Conservation (phyloP, 2,329 filamentous ascomycete species). For the Pseudogymnoascus destructans region DNA sequence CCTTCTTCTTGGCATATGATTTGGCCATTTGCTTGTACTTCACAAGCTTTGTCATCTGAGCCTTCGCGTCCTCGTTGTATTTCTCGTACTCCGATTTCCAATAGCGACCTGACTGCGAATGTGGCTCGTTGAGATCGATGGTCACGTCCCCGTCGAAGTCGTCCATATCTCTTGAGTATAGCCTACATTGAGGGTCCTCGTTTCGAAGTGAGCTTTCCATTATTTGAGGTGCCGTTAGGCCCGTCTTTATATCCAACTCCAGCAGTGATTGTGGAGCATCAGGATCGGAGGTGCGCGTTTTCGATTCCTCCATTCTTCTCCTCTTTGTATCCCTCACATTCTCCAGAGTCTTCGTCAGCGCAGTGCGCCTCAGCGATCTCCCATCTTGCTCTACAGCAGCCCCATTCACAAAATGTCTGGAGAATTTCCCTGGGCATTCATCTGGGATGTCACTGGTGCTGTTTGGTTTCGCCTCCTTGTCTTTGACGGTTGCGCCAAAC, state of each 20-base stretch:
- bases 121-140: slow-evolving; percentile 58
- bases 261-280: background rate
- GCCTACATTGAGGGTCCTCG: slow-evolving; percentile 19
- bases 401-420: slow-evolving; percentile 20
- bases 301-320: background rate
- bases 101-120: slow-evolving; percentile 62
- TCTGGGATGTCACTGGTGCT: slow-evolving; percentile 21
- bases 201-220: background rate
- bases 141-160: slow-evolving; percentile 47
- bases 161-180: slow-evolving; percentile 22
- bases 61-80: slow-evolving; percentile 59
- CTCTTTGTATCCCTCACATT: slow-evolving; percentile 27
- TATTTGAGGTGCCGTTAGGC: slow-evolving; percentile 9
- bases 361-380: slow-evolving; percentile 22
- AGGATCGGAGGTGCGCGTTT: background rate
- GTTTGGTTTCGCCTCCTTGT: slow-evolving; percentile 19
- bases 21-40: slow-evolving; percentile 70
- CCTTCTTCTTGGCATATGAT: slow-evolving; percentile 66
- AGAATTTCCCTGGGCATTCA: slow-evolving; percentile 24
- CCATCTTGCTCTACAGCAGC: background rate
- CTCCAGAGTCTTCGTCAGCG: slow-evolving; percentile 35
- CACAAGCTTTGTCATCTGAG: slow-evolving; percentile 64
- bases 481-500: slow-evolving; percentile 38
- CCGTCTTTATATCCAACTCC: slow-evolving; percentile 7
- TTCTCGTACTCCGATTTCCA: slow-evolving; percentile 69